phyloP scores from a whole-genome alignment of 768 basidiomycete genomes.

The Crucibulum laeve region DNA sequence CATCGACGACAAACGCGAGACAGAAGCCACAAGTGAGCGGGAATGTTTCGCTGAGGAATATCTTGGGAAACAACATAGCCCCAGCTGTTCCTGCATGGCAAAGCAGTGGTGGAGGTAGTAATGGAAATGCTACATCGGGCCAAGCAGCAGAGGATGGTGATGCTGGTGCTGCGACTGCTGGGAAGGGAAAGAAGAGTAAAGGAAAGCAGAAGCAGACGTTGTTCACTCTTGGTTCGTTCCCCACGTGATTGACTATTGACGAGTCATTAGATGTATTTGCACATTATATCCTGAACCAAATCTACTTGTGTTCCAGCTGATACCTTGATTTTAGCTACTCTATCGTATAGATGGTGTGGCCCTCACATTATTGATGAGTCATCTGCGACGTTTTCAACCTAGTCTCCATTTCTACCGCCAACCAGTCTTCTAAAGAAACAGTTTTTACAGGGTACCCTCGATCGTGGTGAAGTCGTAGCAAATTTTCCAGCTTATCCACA shows the following conservation, averaged over 20 bases:
- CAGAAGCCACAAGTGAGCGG: constrained; percentile 50
- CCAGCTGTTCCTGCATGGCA: constrained; percentile 40
- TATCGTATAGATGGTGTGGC: too few relatives aligned
- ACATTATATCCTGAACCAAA: too few relatives aligned
- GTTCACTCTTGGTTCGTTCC: constrained; percentile 59
- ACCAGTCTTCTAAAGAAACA: too few relatives aligned
- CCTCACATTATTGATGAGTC: too few relatives aligned
- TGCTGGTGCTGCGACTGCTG: constrained; percentile 8
- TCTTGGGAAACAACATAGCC: constrained; percentile 44
- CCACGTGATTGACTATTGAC: constrained; percentile 25
- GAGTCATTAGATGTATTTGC: too few relatives aligned
- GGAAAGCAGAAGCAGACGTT: constrained; percentile 83
- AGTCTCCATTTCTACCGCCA: too few relatives aligned
- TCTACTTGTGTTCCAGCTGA: too few relatives aligned
- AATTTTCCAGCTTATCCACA: too few relatives aligned
- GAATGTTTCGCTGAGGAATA: constrained; percentile 64
- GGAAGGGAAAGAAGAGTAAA: constrained; percentile 71
- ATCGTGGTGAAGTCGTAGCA: too few relatives aligned
- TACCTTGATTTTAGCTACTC: too few relatives aligned
- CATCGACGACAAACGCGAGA: constrained; percentile 34
- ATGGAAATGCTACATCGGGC: constrained; percentile 16
- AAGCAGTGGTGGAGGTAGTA: constrained; percentile 12
- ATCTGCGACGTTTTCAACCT: too few relatives aligned
- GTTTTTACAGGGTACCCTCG: too few relatives aligned
- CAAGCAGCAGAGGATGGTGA: constrained; percentile 4